Evolutionary conservation across 2,329 filamentous ascomycete genomes (phyloP).

Genomic region (Basipetospora chlamydospora): DNA sequence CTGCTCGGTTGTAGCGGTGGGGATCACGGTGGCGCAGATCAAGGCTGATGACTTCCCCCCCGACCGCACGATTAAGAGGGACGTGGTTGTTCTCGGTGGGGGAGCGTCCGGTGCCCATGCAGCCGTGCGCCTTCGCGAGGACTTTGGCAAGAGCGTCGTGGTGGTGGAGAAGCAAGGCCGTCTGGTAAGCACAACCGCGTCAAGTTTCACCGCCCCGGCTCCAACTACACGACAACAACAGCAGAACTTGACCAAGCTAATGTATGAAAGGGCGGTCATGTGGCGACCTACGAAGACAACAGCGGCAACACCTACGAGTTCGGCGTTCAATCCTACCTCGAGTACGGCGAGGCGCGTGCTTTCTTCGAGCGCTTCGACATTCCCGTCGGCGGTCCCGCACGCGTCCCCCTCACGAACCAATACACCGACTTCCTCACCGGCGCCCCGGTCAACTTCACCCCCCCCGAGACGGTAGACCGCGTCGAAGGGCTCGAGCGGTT

Average conservation of each 20-base stretch:
- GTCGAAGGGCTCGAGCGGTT: constrained; percentile 14
- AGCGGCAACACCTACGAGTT: constrained; percentile 19
- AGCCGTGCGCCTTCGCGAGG: constrained; percentile 20
- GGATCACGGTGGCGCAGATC: too few species aligned
- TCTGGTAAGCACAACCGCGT: constrained; percentile 17
- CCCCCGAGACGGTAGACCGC: constrained; percentile 11
- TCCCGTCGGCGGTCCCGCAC: constrained; percentile 11
- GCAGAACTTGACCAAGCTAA: neutral
- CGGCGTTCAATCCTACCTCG: constrained; percentile 22
- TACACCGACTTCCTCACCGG: constrained; percentile 24
- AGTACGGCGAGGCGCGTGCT: constrained; percentile 21
- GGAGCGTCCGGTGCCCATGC: constrained; percentile 22
- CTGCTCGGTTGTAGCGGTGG: too few species aligned
- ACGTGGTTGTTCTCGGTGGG: constrained; percentile 22
- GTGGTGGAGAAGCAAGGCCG: constrained; percentile 20
- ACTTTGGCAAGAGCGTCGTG: constrained; percentile 17
- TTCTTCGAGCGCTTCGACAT: constrained; percentile 31
- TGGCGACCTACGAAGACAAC: constrained; percentile 30
- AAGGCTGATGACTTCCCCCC: too few species aligned
- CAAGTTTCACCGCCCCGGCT: too few species aligned
- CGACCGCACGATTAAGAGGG: too few species aligned
- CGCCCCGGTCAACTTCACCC: constrained; percentile 12
- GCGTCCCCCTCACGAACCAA: constrained; percentile 14
- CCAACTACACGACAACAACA: too few species aligned
- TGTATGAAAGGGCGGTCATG: constrained; percentile 33